Conservation (phyloP, 2,329 filamentous ascomycete genomes). For the Neofusicoccum parvum region DNA sequence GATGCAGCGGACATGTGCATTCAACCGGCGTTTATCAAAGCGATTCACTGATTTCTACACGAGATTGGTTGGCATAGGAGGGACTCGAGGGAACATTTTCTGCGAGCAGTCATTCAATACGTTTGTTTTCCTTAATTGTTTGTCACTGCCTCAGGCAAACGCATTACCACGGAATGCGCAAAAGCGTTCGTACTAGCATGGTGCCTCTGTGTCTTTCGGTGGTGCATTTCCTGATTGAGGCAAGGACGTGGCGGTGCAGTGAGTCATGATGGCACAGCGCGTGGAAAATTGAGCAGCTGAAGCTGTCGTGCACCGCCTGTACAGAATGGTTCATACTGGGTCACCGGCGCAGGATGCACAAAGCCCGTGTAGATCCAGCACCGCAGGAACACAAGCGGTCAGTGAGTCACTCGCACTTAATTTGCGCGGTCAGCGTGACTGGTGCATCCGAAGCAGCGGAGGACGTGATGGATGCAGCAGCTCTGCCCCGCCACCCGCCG, state of each 20-base stretch:
- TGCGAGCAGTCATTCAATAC: not conserved
- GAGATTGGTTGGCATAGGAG: slow-evolving; percentile 3
- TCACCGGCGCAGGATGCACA: not conserved
- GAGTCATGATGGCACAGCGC: not conserved
- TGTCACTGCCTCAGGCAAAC: not conserved
- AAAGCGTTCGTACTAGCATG: too few relatives aligned
- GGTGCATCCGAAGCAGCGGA: too few relatives aligned
- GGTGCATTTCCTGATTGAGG: too few relatives aligned
- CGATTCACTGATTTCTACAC: not conserved
- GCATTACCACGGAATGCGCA: not conserved
- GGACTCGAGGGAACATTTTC: not conserved
- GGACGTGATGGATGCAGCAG: too few relatives aligned
- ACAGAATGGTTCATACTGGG: not conserved
- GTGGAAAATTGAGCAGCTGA: not conserved
- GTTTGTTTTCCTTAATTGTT: not conserved
- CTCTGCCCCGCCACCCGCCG: too few relatives aligned
- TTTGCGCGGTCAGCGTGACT: too few relatives aligned
- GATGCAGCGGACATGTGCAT: not conserved
- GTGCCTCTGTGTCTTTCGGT: too few relatives aligned
- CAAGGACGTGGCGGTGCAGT: not conserved
- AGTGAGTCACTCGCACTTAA: not conserved
- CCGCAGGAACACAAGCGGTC: not conserved
- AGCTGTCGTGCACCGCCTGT: not conserved
- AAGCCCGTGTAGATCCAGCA: not conserved
- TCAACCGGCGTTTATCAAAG: slow-evolving; percentile 13